Percentiles rank a stretch among this genome's conserved stretches.
phyloP scores from a whole-genome alignment of 331 rosid species.

The Rosa hybrid region DNA sequence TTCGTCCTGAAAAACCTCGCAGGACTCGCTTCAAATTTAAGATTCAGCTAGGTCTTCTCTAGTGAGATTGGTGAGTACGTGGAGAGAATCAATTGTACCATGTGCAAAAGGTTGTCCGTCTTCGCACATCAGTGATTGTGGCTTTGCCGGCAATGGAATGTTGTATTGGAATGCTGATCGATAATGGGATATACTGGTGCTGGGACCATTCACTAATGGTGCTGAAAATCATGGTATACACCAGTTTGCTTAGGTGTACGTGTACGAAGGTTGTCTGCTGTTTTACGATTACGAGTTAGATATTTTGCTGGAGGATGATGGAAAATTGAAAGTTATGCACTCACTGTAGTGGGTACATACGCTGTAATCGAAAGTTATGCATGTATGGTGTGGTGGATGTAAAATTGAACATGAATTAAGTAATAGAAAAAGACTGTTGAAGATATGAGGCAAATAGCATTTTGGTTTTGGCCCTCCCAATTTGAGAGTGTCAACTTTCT shows the following conservation, averaged over 20 bases:
- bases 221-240: background rate
- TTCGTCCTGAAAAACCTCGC: background rate
- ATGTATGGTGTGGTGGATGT: no score
- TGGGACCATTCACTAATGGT: background rate
- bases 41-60: background rate
- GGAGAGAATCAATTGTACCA: background rate
- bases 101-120: background rate
- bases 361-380: no score
- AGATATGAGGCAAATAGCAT: background rate
- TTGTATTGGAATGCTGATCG: background rate
- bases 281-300: no score
- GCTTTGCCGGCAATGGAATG: background rate
- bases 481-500: background rate
- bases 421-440: background rate
- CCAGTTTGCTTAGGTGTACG: no score
- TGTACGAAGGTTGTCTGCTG: no score
- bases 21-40: background rate
- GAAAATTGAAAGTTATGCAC: no score
- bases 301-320: no score
- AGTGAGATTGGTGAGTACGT: constrained; percentile 6
- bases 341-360: no score
- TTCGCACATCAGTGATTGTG: background rate
- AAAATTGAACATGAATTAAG: background rate
- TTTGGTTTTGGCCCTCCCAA: background rate
- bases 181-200: background rate